phyloP scores from a whole-genome alignment of 2,329 filamentous ascomycete species.

The Apiospora arundinis region DNA sequence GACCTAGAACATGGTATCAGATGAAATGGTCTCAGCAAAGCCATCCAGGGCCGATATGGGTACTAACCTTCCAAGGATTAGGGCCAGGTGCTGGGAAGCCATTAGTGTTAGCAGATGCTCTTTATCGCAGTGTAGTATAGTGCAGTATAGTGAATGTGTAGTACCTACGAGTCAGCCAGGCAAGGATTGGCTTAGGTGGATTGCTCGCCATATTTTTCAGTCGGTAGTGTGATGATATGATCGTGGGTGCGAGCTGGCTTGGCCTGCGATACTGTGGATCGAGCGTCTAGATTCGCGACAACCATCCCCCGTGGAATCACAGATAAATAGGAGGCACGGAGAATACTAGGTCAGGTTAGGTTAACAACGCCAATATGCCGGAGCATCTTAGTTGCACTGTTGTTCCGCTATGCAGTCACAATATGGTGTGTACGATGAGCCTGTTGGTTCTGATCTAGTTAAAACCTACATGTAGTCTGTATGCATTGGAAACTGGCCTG shows the following conservation, averaged over 20 bases:
- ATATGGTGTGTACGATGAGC: not conserved
- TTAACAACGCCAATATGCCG: not conserved
- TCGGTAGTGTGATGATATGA: not conserved
- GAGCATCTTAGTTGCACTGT: not conserved
- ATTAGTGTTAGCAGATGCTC: not conserved
- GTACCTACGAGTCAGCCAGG: not conserved
- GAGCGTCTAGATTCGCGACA: not conserved
- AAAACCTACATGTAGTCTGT: too few species aligned
- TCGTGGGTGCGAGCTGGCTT: not conserved
- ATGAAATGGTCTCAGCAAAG: not conserved
- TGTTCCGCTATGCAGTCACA: not conserved
- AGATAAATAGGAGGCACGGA: not conserved
- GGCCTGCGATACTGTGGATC: not conserved
- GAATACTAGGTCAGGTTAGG: not conserved
- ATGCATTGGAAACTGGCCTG: not conserved
- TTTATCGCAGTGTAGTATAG: too few species aligned
- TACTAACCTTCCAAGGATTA: not conserved
- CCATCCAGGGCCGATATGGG: not conserved
- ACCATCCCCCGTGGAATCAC: not conserved
- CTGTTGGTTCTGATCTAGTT: too few species aligned
- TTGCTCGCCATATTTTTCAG: not conserved
- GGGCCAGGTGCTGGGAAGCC: not conserved
- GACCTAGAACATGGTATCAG: not conserved
- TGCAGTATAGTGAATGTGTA: not conserved
- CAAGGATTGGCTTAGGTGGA: not conserved